Evolutionary conservation across 805 yeast species (phyloP).

Genomic region (Barnettozyma sucrosica): DNA sequence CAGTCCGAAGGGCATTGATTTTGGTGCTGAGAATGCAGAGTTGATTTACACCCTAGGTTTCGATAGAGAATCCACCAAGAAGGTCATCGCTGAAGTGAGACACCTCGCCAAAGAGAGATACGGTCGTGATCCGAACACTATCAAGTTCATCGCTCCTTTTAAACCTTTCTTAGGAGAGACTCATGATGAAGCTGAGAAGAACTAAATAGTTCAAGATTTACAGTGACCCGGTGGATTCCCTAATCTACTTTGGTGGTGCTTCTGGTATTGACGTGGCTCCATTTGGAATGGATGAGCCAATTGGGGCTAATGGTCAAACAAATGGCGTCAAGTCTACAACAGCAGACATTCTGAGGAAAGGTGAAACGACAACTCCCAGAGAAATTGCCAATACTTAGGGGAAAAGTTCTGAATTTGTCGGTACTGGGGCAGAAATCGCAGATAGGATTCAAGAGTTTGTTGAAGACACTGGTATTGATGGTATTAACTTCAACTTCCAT

Average conservation of each 20-base stretch:
- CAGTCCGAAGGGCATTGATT: constrained; percentile 33
- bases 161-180: constrained; percentile 32
- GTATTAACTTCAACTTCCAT: constrained; percentile 36
- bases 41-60: constrained; percentile 33
- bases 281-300: constrained; percentile 32
- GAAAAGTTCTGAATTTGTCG: background rate
- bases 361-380: background rate
- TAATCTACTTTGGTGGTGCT: constrained; percentile 40
- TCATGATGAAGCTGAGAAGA: background rate
- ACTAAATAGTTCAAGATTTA: constrained; percentile 27
- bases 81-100: constrained; percentile 25
- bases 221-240: constrained; percentile 33
- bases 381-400: background rate
- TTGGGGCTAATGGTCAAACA: constrained; percentile 26
- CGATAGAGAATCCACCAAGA: constrained; percentile 15
- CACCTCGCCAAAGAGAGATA: constrained; percentile 28
- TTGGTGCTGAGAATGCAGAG: constrained; percentile 40
- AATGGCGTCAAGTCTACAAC: constrained; percentile 28
- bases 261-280: constrained; percentile 36
- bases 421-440: constrained; percentile 27
- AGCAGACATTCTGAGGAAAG: background rate
- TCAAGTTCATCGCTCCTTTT: constrained; percentile 35
- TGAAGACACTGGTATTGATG: constrained; percentile 35
- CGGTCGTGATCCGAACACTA: constrained; percentile 33
- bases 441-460: constrained; percentile 35